A percentile compares a stretch with the other conserved stretches of the same genome.
Conservation (phyloP, 805 yeast genomes). For the Phaffomyces antillensis region DNA sequence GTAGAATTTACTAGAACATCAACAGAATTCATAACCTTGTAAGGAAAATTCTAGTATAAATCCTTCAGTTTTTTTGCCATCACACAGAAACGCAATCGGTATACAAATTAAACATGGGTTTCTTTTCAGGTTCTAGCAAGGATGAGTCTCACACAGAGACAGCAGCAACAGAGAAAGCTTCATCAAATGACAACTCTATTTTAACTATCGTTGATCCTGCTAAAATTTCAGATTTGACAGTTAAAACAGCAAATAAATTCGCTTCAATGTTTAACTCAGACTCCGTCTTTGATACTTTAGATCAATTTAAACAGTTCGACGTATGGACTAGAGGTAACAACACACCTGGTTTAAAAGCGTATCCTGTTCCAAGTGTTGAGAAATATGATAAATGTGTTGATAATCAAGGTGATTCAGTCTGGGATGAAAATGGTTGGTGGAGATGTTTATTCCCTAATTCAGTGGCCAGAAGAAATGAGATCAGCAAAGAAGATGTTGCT, state of each 20-base stretch:
- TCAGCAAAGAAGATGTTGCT: slow-evolving; percentile 54
- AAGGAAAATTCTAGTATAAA: background rate
- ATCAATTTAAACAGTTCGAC: slow-evolving; percentile 3
- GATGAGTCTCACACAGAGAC: slow-evolving; percentile 12
- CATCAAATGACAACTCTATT: background rate
- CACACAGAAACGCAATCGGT: too few relatives aligned
- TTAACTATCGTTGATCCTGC: slow-evolving; percentile 1
- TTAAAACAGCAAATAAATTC: background rate
- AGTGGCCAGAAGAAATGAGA: slow-evolving; percentile 26
- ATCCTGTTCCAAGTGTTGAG: slow-evolving; percentile 49
- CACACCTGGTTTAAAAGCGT: slow-evolving; percentile 39
- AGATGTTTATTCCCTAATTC: slow-evolving; percentile 75
- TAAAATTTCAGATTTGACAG: background rate
- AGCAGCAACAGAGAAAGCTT: slow-evolving; percentile 2
- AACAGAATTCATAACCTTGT: background rate
- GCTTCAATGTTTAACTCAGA: slow-evolving; percentile 4
- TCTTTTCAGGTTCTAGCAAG: slow-evolving; percentile 9
- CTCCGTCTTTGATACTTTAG: slow-evolving; percentile 3
- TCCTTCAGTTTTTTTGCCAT: too few relatives aligned
- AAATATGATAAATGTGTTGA: slow-evolving; percentile 59
- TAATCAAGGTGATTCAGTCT: slow-evolving; percentile 61
- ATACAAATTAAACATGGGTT: slow-evolving; percentile 9
- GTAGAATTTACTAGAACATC: too few relatives aligned
- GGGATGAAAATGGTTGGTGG: slow-evolving; percentile 89
- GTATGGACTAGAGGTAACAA: slow-evolving; percentile 5